Evolutionary conservation across 495 filamentous ascomycete genomes (phyloP).

Genomic region (Neurospora sp.): DNA sequence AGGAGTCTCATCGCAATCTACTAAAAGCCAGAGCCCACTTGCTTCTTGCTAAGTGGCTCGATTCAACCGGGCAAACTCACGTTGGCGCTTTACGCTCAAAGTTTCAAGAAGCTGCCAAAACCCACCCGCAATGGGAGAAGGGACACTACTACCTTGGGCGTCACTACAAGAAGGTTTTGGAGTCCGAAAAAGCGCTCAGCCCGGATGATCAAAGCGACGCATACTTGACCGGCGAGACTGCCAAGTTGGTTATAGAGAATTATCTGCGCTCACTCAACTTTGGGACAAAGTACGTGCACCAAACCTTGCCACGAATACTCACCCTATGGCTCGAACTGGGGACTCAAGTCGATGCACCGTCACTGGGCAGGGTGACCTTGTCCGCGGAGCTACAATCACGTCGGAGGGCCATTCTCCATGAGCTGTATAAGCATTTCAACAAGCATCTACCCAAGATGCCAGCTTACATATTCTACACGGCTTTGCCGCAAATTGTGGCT

Average conservation of each 20-base stretch:
- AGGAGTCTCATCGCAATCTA: slow-evolving; percentile 42
- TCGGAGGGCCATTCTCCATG: slow-evolving; percentile 54
- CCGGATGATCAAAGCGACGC: slow-evolving; percentile 48
- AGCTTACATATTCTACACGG: slow-evolving; percentile 85
- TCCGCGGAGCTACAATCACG: slow-evolving; percentile 48
- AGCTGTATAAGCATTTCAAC: slow-evolving; percentile 58
- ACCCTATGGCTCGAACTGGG: slow-evolving; percentile 94
- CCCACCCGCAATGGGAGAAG: slow-evolving; percentile 75
- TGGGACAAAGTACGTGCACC: slow-evolving; percentile 90
- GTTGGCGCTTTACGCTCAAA: slow-evolving; percentile 63
- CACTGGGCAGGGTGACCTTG: slow-evolving; percentile 55
- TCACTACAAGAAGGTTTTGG: slow-evolving; percentile 93
- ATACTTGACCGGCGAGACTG: slow-evolving; percentile 63
- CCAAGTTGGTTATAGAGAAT: slow-evolving; percentile 86
- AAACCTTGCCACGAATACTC: slow-evolving; percentile 79
- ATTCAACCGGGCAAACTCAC: slow-evolving; percentile 82
- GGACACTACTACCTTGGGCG: slow-evolving; percentile 94
- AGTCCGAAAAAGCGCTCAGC: slow-evolving; percentile 72
- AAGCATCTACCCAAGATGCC: slow-evolving; percentile 69
- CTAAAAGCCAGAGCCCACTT: slow-evolving; percentile 61
- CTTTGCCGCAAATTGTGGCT: slow-evolving; percentile 83
- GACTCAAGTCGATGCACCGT: slow-evolving; percentile 53
- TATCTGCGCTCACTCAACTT: slow-evolving; percentile 77
- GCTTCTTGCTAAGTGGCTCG: slow-evolving; percentile 92
- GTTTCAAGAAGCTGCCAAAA: slow-evolving; percentile 62